Evolutionary conservation across 1,139 yeast genomes (phyloP).

Genomic region (Debaryomyces psychrophilus): DNA sequence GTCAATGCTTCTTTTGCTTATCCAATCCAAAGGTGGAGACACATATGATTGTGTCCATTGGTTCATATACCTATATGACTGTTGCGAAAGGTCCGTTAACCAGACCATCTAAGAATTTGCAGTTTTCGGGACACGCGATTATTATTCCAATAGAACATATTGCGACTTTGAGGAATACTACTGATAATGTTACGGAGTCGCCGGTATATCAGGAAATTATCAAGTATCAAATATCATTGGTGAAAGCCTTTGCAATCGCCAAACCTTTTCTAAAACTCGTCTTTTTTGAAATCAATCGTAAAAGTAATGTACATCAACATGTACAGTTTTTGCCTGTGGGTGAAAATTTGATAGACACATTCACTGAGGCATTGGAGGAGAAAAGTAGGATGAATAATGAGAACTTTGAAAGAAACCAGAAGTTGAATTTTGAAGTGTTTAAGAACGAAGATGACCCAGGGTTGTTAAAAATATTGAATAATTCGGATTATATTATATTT

Average conservation of each 20-base stretch:
- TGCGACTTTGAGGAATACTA: conserved; percentile 41
- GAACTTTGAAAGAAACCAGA: conserved; percentile 46
- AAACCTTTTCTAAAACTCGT: conserved; percentile 48
- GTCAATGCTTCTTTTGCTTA: conserved; percentile 78
- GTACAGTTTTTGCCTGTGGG: conserved; percentile 66
- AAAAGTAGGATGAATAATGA: conserved; percentile 53
- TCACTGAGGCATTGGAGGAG: conserved; percentile 39
- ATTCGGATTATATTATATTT: conserved; percentile 45
- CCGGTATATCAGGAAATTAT: conserved; percentile 31
- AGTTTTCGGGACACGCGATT: conserved; percentile 80
- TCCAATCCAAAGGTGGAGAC: conserved; percentile 78
- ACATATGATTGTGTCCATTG: conserved; percentile 81
- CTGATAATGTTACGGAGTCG: conserved; percentile 20
- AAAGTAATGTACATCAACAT: conserved; percentile 64
- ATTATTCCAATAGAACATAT: conserved; percentile 82
- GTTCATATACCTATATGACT: conserved; percentile 66
- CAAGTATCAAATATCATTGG: conserved; percentile 48
- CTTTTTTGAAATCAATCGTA: conserved; percentile 63
- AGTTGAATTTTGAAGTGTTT: conserved; percentile 42
- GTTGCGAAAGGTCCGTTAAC: conserved; percentile 88
- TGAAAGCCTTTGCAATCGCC: conserved; percentile 42
- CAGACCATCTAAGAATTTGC: conserved; percentile 42
- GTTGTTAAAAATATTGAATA: conserved; percentile 31
- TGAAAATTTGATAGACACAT: conserved; percentile 37
- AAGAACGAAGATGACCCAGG: conserved; percentile 26